Conservation (phyloP, 306 rosid species). For the Rosa chinensis region DNA sequence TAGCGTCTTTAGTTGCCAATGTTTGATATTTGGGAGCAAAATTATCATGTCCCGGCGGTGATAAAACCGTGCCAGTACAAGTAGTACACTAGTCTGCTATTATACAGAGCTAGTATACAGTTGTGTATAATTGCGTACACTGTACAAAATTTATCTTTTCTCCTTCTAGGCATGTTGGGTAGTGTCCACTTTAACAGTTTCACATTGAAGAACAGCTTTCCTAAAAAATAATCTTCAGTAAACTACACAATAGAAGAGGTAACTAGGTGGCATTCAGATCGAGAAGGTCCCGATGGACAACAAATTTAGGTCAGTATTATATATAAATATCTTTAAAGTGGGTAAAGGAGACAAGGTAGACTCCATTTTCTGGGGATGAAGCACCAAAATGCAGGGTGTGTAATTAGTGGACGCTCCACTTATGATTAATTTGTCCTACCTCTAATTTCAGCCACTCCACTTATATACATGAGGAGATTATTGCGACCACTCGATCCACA, state of each 20-base stretch:
- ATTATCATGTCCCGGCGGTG: too few species aligned
- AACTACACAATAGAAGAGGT: not conserved
- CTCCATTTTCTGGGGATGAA: slow-evolving; percentile 1
- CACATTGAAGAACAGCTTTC: too few species aligned
- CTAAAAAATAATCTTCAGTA: too few species aligned
- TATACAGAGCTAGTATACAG: too few species aligned
- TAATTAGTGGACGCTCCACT: slow-evolving; percentile 10
- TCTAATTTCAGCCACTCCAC: not conserved
- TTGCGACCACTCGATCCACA: not conserved
- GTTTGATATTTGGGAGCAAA: too few species aligned
- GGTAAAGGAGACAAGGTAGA: not conserved
- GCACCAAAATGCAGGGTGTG: not conserved
- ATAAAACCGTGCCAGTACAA: too few species aligned
- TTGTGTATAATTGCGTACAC: too few species aligned
- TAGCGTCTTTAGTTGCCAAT: too few species aligned
- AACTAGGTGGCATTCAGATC: not conserved
- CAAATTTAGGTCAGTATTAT: not conserved
- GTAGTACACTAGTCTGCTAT: too few species aligned
- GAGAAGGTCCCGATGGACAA: not conserved
- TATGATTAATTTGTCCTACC: not conserved
- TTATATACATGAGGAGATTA: not conserved
- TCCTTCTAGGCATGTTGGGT: too few species aligned
- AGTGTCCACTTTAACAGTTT: too few species aligned
- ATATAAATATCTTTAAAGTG: not conserved
- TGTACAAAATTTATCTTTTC: too few species aligned